A percentile compares a stretch with the other conserved stretches of the same genome.
phyloP scores from a whole-genome alignment of 163 green algal species.

The Scenedesmus sp. region DNA sequence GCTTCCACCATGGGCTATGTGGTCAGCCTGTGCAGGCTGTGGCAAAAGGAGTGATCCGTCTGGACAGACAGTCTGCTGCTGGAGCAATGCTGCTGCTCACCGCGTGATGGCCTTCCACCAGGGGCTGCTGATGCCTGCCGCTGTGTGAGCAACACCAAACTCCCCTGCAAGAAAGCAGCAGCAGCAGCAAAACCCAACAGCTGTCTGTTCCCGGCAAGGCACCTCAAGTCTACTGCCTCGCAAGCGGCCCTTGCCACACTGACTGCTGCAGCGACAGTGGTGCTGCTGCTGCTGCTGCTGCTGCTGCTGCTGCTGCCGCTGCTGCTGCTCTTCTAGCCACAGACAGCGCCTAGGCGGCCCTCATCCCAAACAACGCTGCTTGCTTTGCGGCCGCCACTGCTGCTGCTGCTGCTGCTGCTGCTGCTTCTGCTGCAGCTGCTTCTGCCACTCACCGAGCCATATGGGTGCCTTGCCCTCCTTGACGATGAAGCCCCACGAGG shows the following conservation, averaged over 20 bases:
- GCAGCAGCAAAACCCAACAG: not conserved
- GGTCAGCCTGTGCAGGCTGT: no score
- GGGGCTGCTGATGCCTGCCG: not conserved
- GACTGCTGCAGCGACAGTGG: no score
- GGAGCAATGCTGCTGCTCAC: not conserved
- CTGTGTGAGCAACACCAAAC: constrained; percentile 41
- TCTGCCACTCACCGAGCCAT: not conserved
- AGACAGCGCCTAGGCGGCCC: no score
- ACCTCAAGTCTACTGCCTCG: not conserved
- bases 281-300: not conserved
- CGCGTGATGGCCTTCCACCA: constrained; percentile 46
- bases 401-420: no score
- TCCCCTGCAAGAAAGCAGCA: constrained; percentile 19
- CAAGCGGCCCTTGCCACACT: no score
- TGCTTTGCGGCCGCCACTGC: no score
- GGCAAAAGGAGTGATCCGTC: no score
- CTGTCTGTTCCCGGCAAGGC: not conserved
- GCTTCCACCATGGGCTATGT: no score
- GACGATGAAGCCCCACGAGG: constrained; percentile 38
- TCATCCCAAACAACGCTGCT: no score
- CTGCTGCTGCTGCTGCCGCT: no score
- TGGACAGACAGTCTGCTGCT: no score
- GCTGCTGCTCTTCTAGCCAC: no score
- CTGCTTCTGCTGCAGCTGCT: not conserved
- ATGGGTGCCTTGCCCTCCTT: not conserved